Evolutionary conservation across 805 yeast species (phyloP).

Genomic region (Starmerella stellata): DNA sequence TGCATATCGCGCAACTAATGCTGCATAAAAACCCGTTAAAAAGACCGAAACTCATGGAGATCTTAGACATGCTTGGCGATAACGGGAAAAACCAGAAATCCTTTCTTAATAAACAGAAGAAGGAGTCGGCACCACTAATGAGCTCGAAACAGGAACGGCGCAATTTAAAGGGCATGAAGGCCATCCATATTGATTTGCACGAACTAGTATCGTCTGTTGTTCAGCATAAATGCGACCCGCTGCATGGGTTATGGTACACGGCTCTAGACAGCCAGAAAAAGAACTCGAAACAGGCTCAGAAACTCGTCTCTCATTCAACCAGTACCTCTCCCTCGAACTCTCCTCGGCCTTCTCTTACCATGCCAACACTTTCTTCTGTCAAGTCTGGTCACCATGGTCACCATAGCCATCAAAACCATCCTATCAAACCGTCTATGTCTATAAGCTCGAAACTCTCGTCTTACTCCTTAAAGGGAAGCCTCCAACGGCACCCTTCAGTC

Average conservation of each 20-base stretch:
- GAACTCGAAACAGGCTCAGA: neutral
- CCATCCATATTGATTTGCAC: conserved; percentile 15
- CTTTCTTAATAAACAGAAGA: conserved; percentile 11
- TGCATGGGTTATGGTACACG: conserved; percentile 19
- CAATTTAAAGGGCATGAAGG: conserved; percentile 16
- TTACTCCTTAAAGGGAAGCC: no score
- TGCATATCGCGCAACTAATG: conserved; percentile 34
- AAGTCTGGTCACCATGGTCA: no score
- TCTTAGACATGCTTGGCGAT: conserved; percentile 32
- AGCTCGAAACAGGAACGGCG: conserved; percentile 13
- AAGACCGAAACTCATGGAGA: conserved; percentile 41
- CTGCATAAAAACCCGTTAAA: conserved; percentile 46
- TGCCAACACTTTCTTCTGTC: no score
- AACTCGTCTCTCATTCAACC: no score
- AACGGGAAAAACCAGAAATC: conserved; percentile 28
- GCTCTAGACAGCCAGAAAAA: conserved; percentile 13
- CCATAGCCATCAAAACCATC: no score
- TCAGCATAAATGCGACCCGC: conserved; percentile 16
- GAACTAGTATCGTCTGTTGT: conserved; percentile 13
- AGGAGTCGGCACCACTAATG: conserved; percentile 29
- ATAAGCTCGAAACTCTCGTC: no score
- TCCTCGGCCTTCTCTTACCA: no score
- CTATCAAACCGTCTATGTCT: no score
- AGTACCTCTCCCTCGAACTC: no score
- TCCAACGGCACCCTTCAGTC: no score